Evolutionary conservation across 2,329 filamentous ascomycete genomes (phyloP).

Genomic region (Eutypa lata): DNA sequence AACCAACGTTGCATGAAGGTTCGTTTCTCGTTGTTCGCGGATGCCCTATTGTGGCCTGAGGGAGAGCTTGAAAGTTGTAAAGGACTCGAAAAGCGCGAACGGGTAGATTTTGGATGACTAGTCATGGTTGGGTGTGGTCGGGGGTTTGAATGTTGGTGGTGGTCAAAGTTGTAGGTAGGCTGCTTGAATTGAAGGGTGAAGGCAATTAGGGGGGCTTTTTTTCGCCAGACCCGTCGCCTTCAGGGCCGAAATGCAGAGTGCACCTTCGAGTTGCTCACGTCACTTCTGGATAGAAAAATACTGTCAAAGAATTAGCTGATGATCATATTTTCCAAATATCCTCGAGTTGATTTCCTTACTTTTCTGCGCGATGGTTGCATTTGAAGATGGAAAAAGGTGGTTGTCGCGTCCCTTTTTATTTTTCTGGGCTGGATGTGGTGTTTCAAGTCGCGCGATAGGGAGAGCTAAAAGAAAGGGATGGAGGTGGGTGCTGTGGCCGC

Average conservation of each 20-base stretch:
- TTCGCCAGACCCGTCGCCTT: too few species aligned
- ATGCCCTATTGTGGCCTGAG: slow-evolving; percentile 18
- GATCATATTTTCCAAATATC: too few species aligned
- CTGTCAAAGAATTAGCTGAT: too few species aligned
- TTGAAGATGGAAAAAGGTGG: neutral
- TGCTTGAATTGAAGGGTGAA: too few species aligned
- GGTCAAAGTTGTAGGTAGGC: too few species aligned
- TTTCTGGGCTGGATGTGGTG: neutral
- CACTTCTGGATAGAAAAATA: too few species aligned
- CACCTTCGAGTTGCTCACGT: too few species aligned
- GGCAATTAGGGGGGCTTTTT: too few species aligned
- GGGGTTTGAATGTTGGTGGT: neutral
- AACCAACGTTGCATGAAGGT: slow-evolving; percentile 56
- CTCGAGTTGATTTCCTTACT: too few species aligned
- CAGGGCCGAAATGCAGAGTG: too few species aligned
- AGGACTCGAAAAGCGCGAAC: slow-evolving; percentile 58
- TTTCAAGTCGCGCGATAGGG: slow-evolving; percentile 1
- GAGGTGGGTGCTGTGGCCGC: neutral
- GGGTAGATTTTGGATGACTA: slow-evolving; percentile 23
- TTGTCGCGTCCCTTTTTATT: neutral
- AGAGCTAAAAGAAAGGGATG: neutral
- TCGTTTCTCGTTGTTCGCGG: slow-evolving; percentile 36
- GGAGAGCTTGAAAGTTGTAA: slow-evolving; percentile 35
- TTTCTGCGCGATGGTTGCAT: neutral
- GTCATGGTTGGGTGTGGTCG: slow-evolving; percentile 17